Evolutionary conservation across 1,284 basidiomycete genomes (phyloP).

Genomic region (Ustilago esculenta): DNA sequence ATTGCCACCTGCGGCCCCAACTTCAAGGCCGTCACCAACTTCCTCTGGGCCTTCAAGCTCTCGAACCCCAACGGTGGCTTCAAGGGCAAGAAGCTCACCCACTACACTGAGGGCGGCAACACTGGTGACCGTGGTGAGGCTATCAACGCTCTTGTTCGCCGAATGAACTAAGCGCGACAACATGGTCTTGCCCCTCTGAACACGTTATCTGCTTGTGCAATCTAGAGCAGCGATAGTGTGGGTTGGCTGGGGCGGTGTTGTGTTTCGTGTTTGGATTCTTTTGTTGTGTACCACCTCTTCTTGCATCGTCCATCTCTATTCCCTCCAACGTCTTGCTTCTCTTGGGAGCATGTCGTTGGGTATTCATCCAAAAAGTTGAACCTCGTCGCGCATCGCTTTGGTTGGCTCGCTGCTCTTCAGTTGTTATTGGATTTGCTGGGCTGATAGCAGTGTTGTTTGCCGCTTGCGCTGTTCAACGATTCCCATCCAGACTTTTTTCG

Average conservation of each 20-base stretch:
- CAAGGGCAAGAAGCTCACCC: conserved; percentile 94
- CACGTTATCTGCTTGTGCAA: not conserved
- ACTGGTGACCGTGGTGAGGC: conserved; percentile 89
- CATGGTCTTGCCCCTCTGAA: not conserved
- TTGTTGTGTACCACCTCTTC: conserved; percentile 26
- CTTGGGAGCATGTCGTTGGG: not conserved
- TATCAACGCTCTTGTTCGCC: conserved; percentile 96
- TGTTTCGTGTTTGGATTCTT: conserved; percentile 14
- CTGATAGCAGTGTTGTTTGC: conserved; percentile 7
- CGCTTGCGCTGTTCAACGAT: conserved; percentile 12
- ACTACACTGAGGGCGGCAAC: conserved; percentile 75
- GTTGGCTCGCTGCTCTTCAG: conserved; percentile 6
- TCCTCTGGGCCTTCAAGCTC: conserved; percentile 99
- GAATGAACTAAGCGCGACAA: conserved; percentile 73
- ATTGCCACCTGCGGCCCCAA: conserved; percentile 94
- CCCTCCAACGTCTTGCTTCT: conserved; percentile 7
- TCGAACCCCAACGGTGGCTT: conserved; percentile 98
- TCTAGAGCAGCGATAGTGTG: conserved; percentile 1
- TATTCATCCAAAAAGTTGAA: conserved; percentile 15
- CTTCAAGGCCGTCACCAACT: conserved; percentile 89
- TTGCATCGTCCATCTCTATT: conserved; percentile 34
- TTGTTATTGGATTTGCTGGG: conserved; percentile 34
- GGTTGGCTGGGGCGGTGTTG: not conserved
- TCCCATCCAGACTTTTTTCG: too few relatives aligned
- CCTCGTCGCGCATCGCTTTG: conserved; percentile 8